Percentiles rank a stretch among this genome's conserved stretches.
These are phyloP conservation scores for Starmera amethionina DNA, from an alignment of 805 yeast genomes.

Conservation along the genomic window DNA sequence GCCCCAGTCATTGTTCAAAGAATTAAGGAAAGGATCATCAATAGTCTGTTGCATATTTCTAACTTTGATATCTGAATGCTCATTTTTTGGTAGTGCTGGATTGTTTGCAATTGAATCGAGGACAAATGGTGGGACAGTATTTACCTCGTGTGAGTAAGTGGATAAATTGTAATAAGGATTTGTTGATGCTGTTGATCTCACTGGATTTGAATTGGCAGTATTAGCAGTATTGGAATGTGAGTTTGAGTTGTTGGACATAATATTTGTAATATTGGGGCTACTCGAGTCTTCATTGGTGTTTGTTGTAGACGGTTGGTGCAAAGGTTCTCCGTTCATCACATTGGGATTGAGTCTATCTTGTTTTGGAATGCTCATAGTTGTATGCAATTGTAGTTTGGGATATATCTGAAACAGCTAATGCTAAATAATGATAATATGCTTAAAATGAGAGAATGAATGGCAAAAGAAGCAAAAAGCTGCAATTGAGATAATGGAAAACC, in stretches of 20 bases:
- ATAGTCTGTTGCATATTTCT: slow-evolving; percentile 10
- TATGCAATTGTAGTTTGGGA: no score
- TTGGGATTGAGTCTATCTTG: no score
- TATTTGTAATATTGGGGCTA: background rate
- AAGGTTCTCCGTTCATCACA: no score
- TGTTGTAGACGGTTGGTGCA: no score
- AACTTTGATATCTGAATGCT: slow-evolving; percentile 8
- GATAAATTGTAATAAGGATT: slow-evolving; percentile 16
- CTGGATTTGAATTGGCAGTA: no score
- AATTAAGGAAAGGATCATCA: slow-evolving; percentile 24
- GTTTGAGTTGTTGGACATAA: background rate
- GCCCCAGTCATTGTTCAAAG: slow-evolving; percentile 39
- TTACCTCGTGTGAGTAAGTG: slow-evolving; percentile 27
- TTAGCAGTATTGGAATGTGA: background rate
- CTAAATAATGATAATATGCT: no score
- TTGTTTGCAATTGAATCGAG: slow-evolving; percentile 36
- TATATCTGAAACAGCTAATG: no score
- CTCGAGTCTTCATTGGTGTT: no score
- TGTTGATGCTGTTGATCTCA: background rate
- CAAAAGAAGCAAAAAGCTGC: no score
- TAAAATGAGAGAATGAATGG: no score
- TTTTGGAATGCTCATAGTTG: no score
- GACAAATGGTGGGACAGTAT: slow-evolving; percentile 55
- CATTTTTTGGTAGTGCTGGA: slow-evolving; percentile 9
- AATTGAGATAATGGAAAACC: no score